phyloP scores from a whole-genome alignment of 768 basidiomycete species.

The Termitomyces sp. region DNA sequence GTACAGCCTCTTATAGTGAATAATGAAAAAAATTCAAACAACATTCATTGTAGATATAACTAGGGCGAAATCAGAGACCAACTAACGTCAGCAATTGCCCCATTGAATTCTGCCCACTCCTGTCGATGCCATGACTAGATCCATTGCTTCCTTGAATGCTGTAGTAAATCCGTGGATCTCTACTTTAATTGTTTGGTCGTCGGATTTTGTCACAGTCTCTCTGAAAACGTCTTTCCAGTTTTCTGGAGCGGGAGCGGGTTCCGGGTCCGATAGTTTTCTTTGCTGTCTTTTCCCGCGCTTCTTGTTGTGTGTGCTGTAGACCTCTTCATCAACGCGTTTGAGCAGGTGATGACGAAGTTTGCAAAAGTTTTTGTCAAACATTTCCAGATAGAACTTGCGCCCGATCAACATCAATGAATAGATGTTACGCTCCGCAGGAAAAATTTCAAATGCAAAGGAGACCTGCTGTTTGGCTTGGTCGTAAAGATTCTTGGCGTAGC shows the following conservation, averaged over 20 bases:
- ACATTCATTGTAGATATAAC: too few species aligned
- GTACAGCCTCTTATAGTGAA: neutral
- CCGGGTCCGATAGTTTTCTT: too few species aligned
- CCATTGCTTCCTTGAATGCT: neutral
- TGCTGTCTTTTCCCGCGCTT: neutral
- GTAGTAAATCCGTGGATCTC: neutral
- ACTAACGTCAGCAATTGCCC: neutral
- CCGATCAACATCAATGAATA: neutral
- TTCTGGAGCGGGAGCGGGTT: too few species aligned
- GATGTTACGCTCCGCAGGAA: neutral
- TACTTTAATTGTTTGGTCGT: neutral
- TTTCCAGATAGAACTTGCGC: neutral
- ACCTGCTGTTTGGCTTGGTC: neutral
- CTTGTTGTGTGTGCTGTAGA: neutral
- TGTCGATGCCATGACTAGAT: neutral
- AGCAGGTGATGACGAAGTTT: neutral
- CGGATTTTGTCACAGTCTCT: neutral
- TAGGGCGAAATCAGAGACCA: too few species aligned
- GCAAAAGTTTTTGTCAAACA: neutral
- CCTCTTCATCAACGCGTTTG: neutral
- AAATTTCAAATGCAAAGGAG: neutral
- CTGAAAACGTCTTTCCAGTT: neutral
- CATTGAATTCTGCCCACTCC: too few species aligned
- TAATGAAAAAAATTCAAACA: too few species aligned
- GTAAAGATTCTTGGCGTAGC: neutral